A percentile compares a stretch with the other conserved stretches of the same genome.
Conservation (phyloP, 2,329 filamentous ascomycete species). For the Zymoseptoria tritici region DNA sequence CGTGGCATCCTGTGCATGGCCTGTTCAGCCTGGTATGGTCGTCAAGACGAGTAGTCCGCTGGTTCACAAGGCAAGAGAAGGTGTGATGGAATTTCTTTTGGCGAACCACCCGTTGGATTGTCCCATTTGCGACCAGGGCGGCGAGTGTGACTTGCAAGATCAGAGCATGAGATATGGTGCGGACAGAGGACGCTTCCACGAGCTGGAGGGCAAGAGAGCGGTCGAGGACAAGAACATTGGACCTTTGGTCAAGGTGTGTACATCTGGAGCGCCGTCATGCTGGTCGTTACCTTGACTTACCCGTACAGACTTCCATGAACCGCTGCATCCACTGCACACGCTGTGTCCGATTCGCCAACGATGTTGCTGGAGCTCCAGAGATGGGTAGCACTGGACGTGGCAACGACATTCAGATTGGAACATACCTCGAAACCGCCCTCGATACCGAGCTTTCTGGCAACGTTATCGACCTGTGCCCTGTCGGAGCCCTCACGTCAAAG, state of each 20-base stretch:
- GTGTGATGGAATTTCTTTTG: slow-evolving; percentile 97
- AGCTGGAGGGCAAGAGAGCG: slow-evolving; percentile 88
- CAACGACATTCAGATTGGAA: slow-evolving; percentile 96
- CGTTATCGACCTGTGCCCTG: slow-evolving; percentile 95
- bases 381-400: slow-evolving; percentile 90
- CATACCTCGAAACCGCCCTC: slow-evolving; percentile 89
- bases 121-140: slow-evolving; percentile 96
- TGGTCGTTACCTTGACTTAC: slow-evolving; percentile 9
- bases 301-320: slow-evolving; percentile 86
- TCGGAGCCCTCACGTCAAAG: slow-evolving; percentile 93
- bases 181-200: slow-evolving; percentile 94
- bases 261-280: background rate
- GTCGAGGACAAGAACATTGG: slow-evolving; percentile 99
- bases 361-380: slow-evolving; percentile 91
- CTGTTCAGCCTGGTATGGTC: slow-evolving; percentile 96
- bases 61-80: slow-evolving; percentile 94
- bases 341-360: slow-evolving; percentile 95
- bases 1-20: slow-evolving; percentile 97
- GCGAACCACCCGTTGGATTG: slow-evolving; percentile 95
- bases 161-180: slow-evolving; percentile 98
- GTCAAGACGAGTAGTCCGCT: slow-evolving; percentile 97
- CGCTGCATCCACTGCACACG: slow-evolving; percentile 98
- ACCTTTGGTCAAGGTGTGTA: slow-evolving; percentile 70
- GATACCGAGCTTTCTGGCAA: slow-evolving; percentile 94
- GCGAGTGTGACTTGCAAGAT: slow-evolving; percentile 97